Base-by-base conservation (phyloP, 2,329 filamentous ascomycete species). In the Scorias spongiosa region DNA sequence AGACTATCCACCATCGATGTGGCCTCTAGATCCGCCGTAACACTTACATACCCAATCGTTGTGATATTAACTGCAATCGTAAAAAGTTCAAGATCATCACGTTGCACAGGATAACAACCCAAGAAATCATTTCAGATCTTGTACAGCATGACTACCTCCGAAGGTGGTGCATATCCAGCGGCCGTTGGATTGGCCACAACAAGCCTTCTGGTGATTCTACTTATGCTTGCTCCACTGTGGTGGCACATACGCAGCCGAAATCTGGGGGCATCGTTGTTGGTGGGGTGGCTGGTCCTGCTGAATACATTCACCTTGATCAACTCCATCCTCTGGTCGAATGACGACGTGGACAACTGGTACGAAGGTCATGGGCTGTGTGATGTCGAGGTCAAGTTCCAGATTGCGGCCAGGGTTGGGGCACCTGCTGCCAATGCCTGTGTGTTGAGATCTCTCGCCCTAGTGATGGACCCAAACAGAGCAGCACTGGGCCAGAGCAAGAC, bases 231-330 rank as follows among this genome's bases (percentile, higher is more conserved):
- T 6, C 75, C 79, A 2, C 58, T 81, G 43, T 56, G 71, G 44
- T 74, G 78, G 65, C 79, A 83, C 56, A 64, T 69, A 46, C 68
- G 68, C 42, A 75, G 78, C 49, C 66, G 67, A 45, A 84, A 83
- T 57, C 63, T 80, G 42, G 69, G 76, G 10, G 72, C 76, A 6
- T 67, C 68, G 14, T 70, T 67, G 28, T 64, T 82, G 30, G 69
- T 79, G 41, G 54, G 66, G 42, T 80, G 74, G 67, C 61, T 74
- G 43, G 59, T 72, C 18, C 45, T 77, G n/a, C 57, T 70, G 46
- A 80, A 80, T 52, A 44, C 78, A 43, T 67, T 73, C 56, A 72
- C 68, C 49, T 66, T 77, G 48, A 59, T 76, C 64, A 83, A 84
- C 54, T 66, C 77, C 1, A 57, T 80, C 41, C 69, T 82, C 47